Percentiles rank a stretch among this genome's conserved stretches.
Evolutionary conservation across 176 grass and related monocot species (phyloP).

Genomic region (Triticum monococcum): DNA sequence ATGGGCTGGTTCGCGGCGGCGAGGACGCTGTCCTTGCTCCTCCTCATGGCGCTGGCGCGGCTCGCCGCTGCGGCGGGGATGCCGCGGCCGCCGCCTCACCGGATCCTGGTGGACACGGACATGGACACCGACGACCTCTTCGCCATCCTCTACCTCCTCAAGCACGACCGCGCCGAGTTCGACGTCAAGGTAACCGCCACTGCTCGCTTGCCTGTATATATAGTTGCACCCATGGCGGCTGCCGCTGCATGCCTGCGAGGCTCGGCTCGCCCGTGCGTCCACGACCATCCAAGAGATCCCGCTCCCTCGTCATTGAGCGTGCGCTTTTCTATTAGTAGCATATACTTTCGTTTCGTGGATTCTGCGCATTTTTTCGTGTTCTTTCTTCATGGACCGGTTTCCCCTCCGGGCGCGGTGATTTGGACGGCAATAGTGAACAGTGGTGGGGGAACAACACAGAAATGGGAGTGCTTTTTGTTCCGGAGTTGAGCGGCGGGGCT

Average conservation of each 20-base stretch:
- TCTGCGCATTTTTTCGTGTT: background rate
- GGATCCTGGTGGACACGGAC: constrained; percentile 66
- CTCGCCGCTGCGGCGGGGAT: background rate
- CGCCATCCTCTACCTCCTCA: constrained; percentile 65
- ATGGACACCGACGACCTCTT: constrained; percentile 67
- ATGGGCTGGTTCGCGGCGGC: background rate
- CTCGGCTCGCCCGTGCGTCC: no score
- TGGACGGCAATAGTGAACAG: background rate
- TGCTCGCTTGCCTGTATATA: no score
- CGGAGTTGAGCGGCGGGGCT: background rate
- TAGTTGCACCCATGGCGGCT: background rate
- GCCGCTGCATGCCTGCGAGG: no score
- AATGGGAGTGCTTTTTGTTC: background rate
- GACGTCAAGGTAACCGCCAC: constrained; percentile 48
- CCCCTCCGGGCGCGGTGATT: background rate
- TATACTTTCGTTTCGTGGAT: no score
- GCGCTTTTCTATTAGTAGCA: no score
- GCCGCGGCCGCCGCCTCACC: background rate
- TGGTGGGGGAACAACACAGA: background rate
- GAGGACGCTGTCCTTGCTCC: background rate
- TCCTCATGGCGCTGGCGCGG: background rate
- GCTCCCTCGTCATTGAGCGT: no score
- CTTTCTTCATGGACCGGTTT: background rate
- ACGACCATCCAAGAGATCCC: background rate
- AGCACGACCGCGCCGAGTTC: constrained; percentile 64